These are phyloP conservation scores for Trametes sanguinea DNA, from an alignment of 768 basidiomycete genomes.

Conservation along the genomic window DNA sequence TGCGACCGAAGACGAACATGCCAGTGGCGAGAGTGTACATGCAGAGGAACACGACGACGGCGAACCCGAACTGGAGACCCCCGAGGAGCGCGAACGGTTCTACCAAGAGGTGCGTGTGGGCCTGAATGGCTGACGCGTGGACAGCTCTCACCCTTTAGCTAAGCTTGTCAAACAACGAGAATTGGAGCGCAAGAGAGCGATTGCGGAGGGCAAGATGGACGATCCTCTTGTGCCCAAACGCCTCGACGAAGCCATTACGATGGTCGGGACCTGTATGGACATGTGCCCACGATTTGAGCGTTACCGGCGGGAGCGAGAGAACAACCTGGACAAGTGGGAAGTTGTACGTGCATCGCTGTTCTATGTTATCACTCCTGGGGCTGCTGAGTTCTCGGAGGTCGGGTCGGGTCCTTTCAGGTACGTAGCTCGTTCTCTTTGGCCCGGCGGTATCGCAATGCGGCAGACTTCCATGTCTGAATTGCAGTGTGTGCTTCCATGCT, in stretches of 20 bases:
- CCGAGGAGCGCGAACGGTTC: constrained; percentile 67
- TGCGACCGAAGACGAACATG: constrained; percentile 37
- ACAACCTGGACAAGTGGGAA: constrained; percentile 86
- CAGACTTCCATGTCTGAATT: background rate
- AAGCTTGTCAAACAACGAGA: constrained; percentile 75
- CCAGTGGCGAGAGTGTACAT: constrained; percentile 35
- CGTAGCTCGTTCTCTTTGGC: background rate
- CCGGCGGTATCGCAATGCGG: background rate
- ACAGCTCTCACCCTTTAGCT: constrained; percentile 25
- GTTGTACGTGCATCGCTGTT: constrained; percentile 52
- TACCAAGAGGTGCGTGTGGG: constrained; percentile 63
- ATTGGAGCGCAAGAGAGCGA: constrained; percentile 67
- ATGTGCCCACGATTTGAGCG: constrained; percentile 97
- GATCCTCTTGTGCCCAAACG: constrained; percentile 79
- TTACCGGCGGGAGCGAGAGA: constrained; percentile 86
- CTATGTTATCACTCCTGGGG: constrained; percentile 2
- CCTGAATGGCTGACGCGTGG: constrained; percentile 5
- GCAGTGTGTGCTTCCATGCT: background rate
- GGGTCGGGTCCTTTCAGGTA: constrained; percentile 18
- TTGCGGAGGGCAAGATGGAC: constrained; percentile 84
- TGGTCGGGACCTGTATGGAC: constrained; percentile 87
- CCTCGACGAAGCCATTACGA: constrained; percentile 88
- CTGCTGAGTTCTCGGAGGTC: constrained; percentile 20
- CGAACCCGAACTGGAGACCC: constrained; percentile 54
- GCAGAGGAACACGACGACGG: constrained; percentile 30